Evolutionary conservation across 2,329 filamentous ascomycete species (phyloP).

Genomic region (Beauveria australis): DNA sequence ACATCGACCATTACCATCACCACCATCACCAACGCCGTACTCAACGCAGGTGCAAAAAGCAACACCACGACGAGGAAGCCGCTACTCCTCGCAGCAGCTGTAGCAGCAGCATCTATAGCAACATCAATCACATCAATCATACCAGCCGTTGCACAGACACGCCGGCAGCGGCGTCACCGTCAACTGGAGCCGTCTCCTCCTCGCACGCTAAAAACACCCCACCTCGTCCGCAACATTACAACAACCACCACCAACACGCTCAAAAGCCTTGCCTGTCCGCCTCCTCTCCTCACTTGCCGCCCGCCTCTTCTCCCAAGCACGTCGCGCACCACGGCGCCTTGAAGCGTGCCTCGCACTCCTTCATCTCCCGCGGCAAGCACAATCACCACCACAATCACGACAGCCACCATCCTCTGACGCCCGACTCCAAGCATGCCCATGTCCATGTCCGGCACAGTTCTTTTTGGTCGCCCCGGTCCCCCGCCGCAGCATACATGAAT

Average conservation of each 20-base stretch:
- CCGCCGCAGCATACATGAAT: constrained; percentile 23
- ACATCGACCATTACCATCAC: not conserved
- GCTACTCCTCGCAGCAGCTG: not conserved
- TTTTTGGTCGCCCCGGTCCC: constrained; percentile 11
- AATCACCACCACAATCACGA: not conserved
- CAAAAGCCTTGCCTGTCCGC: constrained; percentile 6
- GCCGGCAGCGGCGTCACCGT: not conserved
- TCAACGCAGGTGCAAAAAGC: not conserved
- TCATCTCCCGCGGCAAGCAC: constrained; percentile 9
- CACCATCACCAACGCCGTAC: not conserved
- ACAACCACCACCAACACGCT: not conserved
- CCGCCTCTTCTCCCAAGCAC: constrained; percentile 5
- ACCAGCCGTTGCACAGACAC: not conserved
- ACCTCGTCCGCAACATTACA: constrained; percentile 1
- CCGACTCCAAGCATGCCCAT: constrained; percentile 2
- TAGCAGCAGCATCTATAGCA: not conserved
- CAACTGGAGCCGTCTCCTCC: not conserved
- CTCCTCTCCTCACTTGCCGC: constrained; percentile 1
- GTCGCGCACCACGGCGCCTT: constrained; percentile 6
- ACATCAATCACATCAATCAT: not conserved
- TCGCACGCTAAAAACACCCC: not conserved
- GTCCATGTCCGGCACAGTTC: not conserved
- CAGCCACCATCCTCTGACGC: not conserved
- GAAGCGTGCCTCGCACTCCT: constrained; percentile 11
- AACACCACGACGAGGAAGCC: not conserved